Base-by-base conservation (phyloP, 2,329 filamentous ascomycete genomes). In the Aspergillus arachidicola region DNA sequence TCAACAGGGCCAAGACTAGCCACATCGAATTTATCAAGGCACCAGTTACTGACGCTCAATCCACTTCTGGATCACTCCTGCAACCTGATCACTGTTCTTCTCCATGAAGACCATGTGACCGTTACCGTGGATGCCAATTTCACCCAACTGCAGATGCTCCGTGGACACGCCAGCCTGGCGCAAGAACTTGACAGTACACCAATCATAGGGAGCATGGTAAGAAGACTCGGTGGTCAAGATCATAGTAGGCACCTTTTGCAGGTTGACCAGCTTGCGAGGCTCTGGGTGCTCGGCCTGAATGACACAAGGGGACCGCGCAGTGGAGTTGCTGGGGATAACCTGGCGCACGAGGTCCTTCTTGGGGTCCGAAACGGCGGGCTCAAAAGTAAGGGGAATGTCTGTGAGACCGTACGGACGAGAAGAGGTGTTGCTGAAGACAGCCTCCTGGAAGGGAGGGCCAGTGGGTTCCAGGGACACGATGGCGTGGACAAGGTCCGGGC, bases 191-290 rank as follows among this genome's bases (percentile, higher is more conserved):
- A 83, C 81, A 0, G 83, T 86, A 43, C 84, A 86, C 72, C 84
- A 83, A 66, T 89, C 87, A 63, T 84, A 88, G 6, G 77, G 72
- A 2, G 77, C 75, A 71, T 89, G 86, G n/a, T 80, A 81, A 57
- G 83, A 84, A 3, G 86, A 82, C 61, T 87, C 82, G 0, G 78
- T 77, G 0, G 85, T 87, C 26, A 87, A 68, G n/a, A 88, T 64
- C 1, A 84, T 72, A 6, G 84, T 81, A 0, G 80, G 82, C 6
- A 87, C 77, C n/a, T 78, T 76, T 2, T 72, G 69, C 14, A 89
- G 72, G 36, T 87, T 83, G 6, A 73, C 70, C 16, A 89, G 74
- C 66, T 81, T 73, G 23, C 81, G 80, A 11, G 79, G 75, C 2
- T 79, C 75, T 7, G 59, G 59, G n/a, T 56, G 28, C 4, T 69